Conservation (phyloP, 192 early-diverging fungal species). For the Coemansia sp. region DNA sequence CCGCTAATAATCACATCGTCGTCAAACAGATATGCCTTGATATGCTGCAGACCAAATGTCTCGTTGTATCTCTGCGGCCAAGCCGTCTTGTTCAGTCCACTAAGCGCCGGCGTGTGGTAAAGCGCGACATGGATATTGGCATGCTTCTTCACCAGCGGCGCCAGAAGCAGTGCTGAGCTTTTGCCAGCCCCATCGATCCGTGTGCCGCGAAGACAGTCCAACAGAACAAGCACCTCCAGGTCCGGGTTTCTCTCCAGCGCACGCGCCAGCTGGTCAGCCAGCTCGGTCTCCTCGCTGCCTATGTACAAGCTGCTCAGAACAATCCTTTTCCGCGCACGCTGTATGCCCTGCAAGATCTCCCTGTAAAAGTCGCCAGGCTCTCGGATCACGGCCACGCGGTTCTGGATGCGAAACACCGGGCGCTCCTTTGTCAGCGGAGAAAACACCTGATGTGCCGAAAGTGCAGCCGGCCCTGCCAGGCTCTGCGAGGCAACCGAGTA, state of each 20-base stretch:
- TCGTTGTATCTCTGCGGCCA: constrained; percentile 91
- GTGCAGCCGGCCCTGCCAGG: neutral
- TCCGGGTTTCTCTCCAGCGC: constrained; percentile 57
- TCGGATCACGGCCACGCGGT: constrained; percentile 52
- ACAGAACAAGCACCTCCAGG: constrained; percentile 72
- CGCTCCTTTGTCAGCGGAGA: constrained; percentile 30
- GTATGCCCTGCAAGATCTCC: constrained; percentile 61
- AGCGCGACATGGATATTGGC: constrained; percentile 66
- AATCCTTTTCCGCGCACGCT: constrained; percentile 68
- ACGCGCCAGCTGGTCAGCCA: constrained; percentile 62
- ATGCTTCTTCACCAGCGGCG: constrained; percentile 28
- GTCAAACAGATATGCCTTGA: constrained; percentile 92
- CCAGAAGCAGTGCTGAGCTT: constrained; percentile 71
- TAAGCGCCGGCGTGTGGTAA: constrained; percentile 88
- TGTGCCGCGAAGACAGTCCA: constrained; percentile 89
- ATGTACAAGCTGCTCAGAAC: constrained; percentile 87
- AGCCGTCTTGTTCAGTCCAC: constrained; percentile 63
- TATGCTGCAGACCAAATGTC: constrained; percentile 90
- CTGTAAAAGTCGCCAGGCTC: constrained; percentile 60
- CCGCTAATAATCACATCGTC: constrained; percentile 76
- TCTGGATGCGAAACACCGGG: constrained; percentile 41
- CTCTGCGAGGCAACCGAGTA: neutral
- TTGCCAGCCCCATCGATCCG: constrained; percentile 48
- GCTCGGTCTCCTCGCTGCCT: constrained; percentile 75
- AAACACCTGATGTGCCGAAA: constrained; percentile 35